phyloP scores from a whole-genome alignment of 2,329 filamentous ascomycete species.

The Ustulina deusta region DNA sequence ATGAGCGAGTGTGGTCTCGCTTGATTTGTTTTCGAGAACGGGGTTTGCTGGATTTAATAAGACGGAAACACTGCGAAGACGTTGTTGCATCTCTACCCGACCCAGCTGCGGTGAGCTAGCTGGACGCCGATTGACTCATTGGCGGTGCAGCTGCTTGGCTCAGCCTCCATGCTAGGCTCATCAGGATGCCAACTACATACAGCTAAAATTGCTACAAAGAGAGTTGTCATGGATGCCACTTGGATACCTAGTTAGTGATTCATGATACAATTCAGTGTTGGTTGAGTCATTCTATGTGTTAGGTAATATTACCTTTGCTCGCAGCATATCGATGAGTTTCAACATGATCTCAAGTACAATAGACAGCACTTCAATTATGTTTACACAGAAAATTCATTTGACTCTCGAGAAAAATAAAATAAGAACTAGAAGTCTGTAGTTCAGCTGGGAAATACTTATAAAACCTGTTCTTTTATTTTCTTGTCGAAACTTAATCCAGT shows the following conservation, averaged over 20 bases:
- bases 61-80: not conserved
- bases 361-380: no score
- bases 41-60: not conserved
- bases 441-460: not conserved
- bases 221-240: not conserved
- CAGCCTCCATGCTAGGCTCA: not conserved
- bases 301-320: no score
- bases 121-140: constrained; percentile 8
- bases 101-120: not conserved
- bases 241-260: not conserved
- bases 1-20: not conserved
- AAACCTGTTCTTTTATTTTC: not conserved
- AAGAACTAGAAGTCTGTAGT: not conserved
- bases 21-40: not conserved
- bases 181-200: not conserved
- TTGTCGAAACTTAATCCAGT: not conserved
- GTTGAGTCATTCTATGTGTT: no score
- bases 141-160: not conserved
- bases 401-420: no score
- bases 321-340: no score
- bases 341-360: no score
- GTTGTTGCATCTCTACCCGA: not conserved
- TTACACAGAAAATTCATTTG: no score
- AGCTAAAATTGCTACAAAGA: not conserved
- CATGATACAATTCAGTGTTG: no score